Evolutionary conservation across 495 filamentous ascomycete species (phyloP), one percentile per base, ranked within the genome.

Genomic region (Aspergillus asperescens): DNA sequence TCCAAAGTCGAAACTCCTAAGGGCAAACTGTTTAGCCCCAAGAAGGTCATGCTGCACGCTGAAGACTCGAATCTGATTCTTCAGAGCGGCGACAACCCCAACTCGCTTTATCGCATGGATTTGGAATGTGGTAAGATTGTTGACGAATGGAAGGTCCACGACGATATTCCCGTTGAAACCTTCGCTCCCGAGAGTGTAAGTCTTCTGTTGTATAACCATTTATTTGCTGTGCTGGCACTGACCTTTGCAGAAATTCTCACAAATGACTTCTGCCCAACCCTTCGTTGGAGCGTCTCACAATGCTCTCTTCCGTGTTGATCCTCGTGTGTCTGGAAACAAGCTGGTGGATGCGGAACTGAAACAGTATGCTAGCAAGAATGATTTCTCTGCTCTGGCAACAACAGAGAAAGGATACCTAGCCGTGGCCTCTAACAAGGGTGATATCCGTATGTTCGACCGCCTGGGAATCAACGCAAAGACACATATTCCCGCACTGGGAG

Each of bases 81-180:
- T 35, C 94, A 98, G 63, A 89, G 92, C 58, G 76, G 76, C 24
- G 74, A 82, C 28, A 82, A 96, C 54, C 90, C 94, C 5, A 90
- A 98, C 70, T 89, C 84, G 23, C 75, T 98, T n/a, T 98, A 90
- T 62, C 88, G 88, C 22, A 96, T 98, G 93, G 93, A 98, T 74
- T 74, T 98, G 53, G 94, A 97, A 61, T 94, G 93, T 62, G 93
- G 93, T 49, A 97, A 96, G 74, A 88, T 98, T n/a, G 89, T 97
- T 2, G 94, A 98, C 63, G 94, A 98, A 68, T 98, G 93, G 93
- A 96, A 95, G 59, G 80, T 98, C n/a, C 92, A 98, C 61, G 91
- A 98, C 50, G 89, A 98, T 70, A 96, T 98, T 50, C 81, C 86
- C 0, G 89, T 98, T 45, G 82, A 86, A 16, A 89, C 84, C 5